Evolutionary conservation across 1,139 yeast genomes (phyloP), one percentile per base, ranked within the genome.

Genomic region (Protomyces pachydermus): DNA sequence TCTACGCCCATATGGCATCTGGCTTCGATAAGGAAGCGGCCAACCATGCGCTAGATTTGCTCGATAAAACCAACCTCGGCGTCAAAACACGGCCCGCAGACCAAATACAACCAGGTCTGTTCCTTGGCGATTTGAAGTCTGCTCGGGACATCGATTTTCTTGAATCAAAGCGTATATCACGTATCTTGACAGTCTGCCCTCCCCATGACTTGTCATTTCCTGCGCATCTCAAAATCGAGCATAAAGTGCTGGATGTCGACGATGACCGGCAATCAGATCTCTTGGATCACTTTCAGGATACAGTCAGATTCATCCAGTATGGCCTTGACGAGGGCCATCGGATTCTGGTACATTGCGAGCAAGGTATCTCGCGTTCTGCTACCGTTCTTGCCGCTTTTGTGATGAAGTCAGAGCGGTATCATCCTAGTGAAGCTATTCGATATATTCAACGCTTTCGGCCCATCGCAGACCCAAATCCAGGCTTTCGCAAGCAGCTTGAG

Each of bases 311-410:
- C 73, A 87, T 93, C 6, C 87, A 86, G 56, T 71, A 74, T 2
- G 90, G 91, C 0, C 76, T 89, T 48, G 81, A 61, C 20, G 62
- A 62, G 2, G 70, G 71, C 51, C 71, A 70, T 5, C 73, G 74
- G 23, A 72, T 76, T 5, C 71, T 77, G 16, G 77, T 78, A n/a
- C 80, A 78, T 66, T 78, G 75, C 67, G 65, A 58, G 4, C 96
- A 96, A 38, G 98, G 98, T 1, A 82, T 85, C 28, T 88, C 96
- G 2, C 78, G 98, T 68, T 87, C 96, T 0, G 88, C 84, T 0
- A 77, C 95, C 0, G 78, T 89, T 37, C 78, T 85, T 12, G 80
- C 85, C 51, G 95, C 96, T 1, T 93, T 86, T 73, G 74, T 93
- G 67, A 90, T 93, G 95, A 82, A 83, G 71, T 81, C 83, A 67